Conservation (phyloP, 768 basidiomycete genomes). For the Tylopilus sp. region DNA sequence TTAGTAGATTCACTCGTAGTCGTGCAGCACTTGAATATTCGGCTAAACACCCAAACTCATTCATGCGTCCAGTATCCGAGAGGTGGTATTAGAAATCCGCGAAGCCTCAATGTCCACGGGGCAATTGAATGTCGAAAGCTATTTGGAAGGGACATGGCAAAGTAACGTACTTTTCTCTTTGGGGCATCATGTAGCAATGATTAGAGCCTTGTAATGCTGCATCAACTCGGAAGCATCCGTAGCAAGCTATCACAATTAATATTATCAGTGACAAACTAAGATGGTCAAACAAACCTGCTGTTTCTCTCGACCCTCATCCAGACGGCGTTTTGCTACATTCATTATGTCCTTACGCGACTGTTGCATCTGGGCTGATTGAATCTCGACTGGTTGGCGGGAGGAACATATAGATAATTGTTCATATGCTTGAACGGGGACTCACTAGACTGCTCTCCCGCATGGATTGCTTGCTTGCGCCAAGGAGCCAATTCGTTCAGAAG, state of each 20-base stretch:
- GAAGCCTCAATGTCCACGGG: neutral
- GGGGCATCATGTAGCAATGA: conserved; percentile 22
- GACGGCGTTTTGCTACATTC: conserved; percentile 29
- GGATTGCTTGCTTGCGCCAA: conserved; percentile 29
- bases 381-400: conserved; percentile 26
- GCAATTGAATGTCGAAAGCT: neutral
- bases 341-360: conserved; percentile 35
- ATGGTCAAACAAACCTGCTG: conserved; percentile 30
- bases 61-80: neutral
- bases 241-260: conserved; percentile 27
- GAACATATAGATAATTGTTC: neutral
- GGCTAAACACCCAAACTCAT: neutral
- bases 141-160: conserved; percentile 2
- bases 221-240: conserved; percentile 38
- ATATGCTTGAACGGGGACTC: conserved; percentile 9
- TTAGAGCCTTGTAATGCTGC: conserved; percentile 40
- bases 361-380: conserved; percentile 30
- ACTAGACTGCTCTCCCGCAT: conserved; percentile 34
- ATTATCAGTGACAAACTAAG: neutral
- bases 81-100: neutral
- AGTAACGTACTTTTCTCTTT: conserved; percentile 4
- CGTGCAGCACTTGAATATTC: neutral
- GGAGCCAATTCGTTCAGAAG: conserved; percentile 34
- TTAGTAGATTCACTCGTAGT: conserved; percentile 19
- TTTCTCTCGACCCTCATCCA: conserved; percentile 38